Conservation (phyloP, 1,284 basidiomycete genomes). For the Meira nashicola region DNA sequence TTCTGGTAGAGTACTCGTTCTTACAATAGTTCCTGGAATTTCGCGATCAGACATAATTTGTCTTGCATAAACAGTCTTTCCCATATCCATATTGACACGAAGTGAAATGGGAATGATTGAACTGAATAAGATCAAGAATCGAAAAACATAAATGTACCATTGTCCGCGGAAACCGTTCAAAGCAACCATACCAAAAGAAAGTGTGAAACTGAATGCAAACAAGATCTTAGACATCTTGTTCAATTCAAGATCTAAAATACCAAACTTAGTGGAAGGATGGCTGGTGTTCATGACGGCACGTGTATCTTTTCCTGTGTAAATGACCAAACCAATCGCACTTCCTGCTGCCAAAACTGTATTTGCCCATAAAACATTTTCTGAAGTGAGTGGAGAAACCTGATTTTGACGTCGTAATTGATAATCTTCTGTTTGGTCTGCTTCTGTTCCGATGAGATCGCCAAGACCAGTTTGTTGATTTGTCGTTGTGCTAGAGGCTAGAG, state of each 20-base stretch:
- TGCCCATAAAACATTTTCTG: slow-evolving; percentile 93
- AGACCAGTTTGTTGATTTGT: slow-evolving; percentile 54
- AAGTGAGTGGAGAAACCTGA: slow-evolving; percentile 57
- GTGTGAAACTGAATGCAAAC: slow-evolving; percentile 83
- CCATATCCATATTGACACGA: slow-evolving; percentile 98
- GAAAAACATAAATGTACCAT: slow-evolving; percentile 94
- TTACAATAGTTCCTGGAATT: slow-evolving; percentile 90
- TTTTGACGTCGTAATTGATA: slow-evolving; percentile 54
- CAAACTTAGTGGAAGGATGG: slow-evolving; percentile 91
- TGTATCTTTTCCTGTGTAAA: slow-evolving; percentile 92
- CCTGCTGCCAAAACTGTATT: slow-evolving; percentile 97
- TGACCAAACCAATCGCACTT: slow-evolving; percentile 81
- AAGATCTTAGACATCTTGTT: slow-evolving; percentile 96
- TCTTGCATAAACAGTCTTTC: slow-evolving; percentile 93
- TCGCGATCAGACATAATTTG: slow-evolving; percentile 90
- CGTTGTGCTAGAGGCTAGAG: slow-evolving; percentile 1
- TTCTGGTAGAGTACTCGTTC: slow-evolving; percentile 93
- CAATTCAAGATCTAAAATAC: slow-evolving; percentile 86
- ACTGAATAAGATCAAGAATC: slow-evolving; percentile 95
- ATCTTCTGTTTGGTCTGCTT: slow-evolving; percentile 18
- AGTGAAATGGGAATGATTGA: slow-evolving; percentile 99
- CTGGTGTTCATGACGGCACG: slow-evolving; percentile 99
- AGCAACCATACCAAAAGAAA: slow-evolving; percentile 86
- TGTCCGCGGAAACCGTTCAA: slow-evolving; percentile 91
- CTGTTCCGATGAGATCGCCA: slow-evolving; percentile 16